Evolutionary conservation across 2,329 filamentous ascomycete genomes (phyloP), one percentile per base, ranked within the genome.

Genomic region (Cercospora nicotianae): DNA sequence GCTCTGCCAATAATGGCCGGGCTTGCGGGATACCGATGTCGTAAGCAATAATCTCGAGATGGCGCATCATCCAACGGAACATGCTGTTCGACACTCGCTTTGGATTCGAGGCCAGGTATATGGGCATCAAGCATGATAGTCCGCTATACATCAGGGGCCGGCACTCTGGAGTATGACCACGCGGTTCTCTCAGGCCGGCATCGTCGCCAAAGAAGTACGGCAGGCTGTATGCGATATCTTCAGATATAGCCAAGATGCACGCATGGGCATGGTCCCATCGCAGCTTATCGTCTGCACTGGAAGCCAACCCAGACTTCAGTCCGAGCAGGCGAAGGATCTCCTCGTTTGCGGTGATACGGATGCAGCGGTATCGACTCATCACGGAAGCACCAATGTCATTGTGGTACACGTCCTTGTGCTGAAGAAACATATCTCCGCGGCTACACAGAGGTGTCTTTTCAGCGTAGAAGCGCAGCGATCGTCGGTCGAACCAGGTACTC

Each of bases 141-240:
- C 55, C 61, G 30, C 66, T 64, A 33, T 60, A 66, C 26, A 66
- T 62, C 9, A n/a, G 33, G 12, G 60, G 60, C 13, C 42, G 30
- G 31, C 18, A 20, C 42, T 20, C 42, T 9, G 16, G 9, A 48
- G 42, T 5, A 3, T 20, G n/a, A 8, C 18, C 42, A 20, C n/a
- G 8, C 7, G 42, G 42, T 4, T 20, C 18, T 16, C 6, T 20
- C 42, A 48, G 42, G 18, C n/a, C 45, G 1, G 60, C 60, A 7
- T 65, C 30, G 18, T 66, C 42, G n/a, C 65, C 68, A 10, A 67
- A 48, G 30, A 70, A 66, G 60, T 53, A 68, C 3, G 65, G 68
- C 3, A 67, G 63, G 20, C 63, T 66, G 31, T 64, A 60, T 28
- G 62, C 67, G 26, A 70, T 65, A 3, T 64, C 66, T 28, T 61